A percentile compares a stretch with the other conserved stretches of the same genome.
These are phyloP conservation scores for Eutrema salsugineum DNA, from an alignment of 441 rosid species.

Conservation along the genomic window DNA sequence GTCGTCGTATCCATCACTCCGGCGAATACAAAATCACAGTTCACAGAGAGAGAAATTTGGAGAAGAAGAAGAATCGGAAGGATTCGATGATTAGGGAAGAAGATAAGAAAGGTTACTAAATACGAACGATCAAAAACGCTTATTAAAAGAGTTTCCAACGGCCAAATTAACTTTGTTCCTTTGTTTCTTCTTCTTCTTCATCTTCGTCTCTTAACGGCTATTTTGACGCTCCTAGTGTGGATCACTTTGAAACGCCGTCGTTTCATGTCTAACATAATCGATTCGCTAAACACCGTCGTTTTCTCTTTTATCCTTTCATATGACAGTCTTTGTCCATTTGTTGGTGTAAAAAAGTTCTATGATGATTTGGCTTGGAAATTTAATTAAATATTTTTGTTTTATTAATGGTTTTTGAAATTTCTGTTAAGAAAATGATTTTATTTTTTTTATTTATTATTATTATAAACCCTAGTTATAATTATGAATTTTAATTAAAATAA, in stretches of 20 bases:
- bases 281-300: neutral
- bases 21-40: neutral
- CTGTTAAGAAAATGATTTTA: too few species aligned
- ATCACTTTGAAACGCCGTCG: neutral
- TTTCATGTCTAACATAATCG: neutral
- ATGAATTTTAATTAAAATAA: too few species aligned
- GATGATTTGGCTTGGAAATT: too few species aligned
- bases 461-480: too few species aligned
- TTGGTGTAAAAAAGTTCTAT: too few species aligned
- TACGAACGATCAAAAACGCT: neutral
- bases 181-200: neutral
- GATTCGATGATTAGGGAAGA: neutral
- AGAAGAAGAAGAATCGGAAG: neutral
- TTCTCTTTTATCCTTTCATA: neutral
- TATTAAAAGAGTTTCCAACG: neutral
- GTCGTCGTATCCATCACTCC: constrained; percentile 23
- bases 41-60: neutral
- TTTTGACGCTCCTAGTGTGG: neutral
- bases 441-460: too few species aligned
- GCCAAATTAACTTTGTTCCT: neutral
- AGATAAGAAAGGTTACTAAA: neutral
- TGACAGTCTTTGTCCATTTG: neutral
- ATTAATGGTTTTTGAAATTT: too few species aligned
- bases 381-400: too few species aligned
- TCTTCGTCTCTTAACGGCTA: neutral